Base-by-base conservation (phyloP, 1,284 basidiomycete genomes). In the Ustilago esculenta region DNA sequence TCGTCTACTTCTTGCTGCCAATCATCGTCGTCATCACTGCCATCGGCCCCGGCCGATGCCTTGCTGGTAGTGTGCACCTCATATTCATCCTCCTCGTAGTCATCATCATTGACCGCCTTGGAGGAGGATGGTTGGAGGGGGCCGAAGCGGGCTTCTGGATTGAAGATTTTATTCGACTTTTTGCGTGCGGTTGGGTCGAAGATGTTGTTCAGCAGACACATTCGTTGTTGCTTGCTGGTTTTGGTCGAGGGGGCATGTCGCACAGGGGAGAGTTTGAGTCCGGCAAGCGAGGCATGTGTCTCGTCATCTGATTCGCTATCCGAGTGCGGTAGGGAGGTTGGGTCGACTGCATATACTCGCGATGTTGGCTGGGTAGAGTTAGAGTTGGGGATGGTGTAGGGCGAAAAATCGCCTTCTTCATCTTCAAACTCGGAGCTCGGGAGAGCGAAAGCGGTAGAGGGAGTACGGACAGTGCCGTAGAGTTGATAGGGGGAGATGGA, bases 401-500 rank as follows among this genome's bases (percentile, higher is more conserved):
- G 9, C 8, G 29, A 23, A 10, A 35, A 39, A 9, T 46, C 53
- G 15, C 47, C 60, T 8, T 67, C 64, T 2, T 68, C 64, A 12
- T 56, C 51, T 11, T 52, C 49, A 17, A 23, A 30, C 0, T 18
- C 5, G 5, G 23, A 7, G 14, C 12, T 12, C 1, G 5, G 11
- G 8, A 18, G 14, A 15, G 17, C 10, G 8, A 33, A 33, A 15
- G 32, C 25, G 1, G 49, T 39, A 6, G 40, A 39, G 4, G 27
- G 8, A 6, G 45, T 18, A 32, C 48, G 57, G 11, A 61, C 40
- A 1, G 44, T 44, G 4, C 63, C 68, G 29, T 66, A 72, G 0
- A 54, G 50, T 21, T 67, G 68, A 17, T 72, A 72, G 1, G 68
- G 63, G 1, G 51, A 57, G 27, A 72, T 60, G n/a, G 58, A 52